These are phyloP conservation scores for Ceratocystis papillata DNA, from an alignment of 2,329 filamentous ascomycete species.

Conservation along the genomic window DNA sequence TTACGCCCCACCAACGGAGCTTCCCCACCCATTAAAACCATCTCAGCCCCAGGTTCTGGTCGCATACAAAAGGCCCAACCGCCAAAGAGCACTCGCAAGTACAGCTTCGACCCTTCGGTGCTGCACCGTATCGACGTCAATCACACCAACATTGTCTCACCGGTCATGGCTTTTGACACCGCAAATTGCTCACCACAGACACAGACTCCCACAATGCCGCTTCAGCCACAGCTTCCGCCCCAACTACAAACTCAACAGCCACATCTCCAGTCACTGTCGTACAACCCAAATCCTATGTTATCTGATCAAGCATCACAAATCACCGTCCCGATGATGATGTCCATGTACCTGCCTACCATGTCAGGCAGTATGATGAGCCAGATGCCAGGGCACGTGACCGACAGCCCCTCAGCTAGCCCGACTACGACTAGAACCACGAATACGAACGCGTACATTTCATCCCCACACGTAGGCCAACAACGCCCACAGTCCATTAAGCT, in stretches of 20 bases:
- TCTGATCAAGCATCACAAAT: slow-evolving; percentile 23
- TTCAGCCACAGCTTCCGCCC: slow-evolving; percentile 25
- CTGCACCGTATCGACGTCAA: slow-evolving; percentile 45
- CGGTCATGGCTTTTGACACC: slow-evolving; percentile 21
- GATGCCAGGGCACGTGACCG: background rate
- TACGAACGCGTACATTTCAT: slow-evolving; percentile 25
- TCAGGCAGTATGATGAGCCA: slow-evolving; percentile 22
- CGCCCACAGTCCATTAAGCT: slow-evolving; percentile 18
- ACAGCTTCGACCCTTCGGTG: slow-evolving; percentile 40
- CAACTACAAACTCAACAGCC: slow-evolving; percentile 26
- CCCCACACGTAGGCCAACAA: slow-evolving; percentile 25
- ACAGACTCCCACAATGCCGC: slow-evolving; percentile 24
- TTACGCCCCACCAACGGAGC: slow-evolving; percentile 26
- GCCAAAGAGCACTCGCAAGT: slow-evolving; percentile 34
- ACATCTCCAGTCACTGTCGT: slow-evolving; percentile 18
- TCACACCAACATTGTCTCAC: slow-evolving; percentile 40
- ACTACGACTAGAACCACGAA: background rate
- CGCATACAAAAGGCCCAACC: slow-evolving; percentile 40
- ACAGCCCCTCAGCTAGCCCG: slow-evolving; percentile 14
- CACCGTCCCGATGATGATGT: slow-evolving; percentile 19
- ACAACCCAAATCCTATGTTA: background rate
- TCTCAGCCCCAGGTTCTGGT: slow-evolving; percentile 30
- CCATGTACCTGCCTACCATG: slow-evolving; percentile 17
- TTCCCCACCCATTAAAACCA: slow-evolving; percentile 21
- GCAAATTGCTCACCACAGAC: slow-evolving; percentile 27